Evolutionary conservation across 257 asterid genomes (phyloP), one percentile per base, ranked within the genome.

Genomic region (Plantago ovata): DNA sequence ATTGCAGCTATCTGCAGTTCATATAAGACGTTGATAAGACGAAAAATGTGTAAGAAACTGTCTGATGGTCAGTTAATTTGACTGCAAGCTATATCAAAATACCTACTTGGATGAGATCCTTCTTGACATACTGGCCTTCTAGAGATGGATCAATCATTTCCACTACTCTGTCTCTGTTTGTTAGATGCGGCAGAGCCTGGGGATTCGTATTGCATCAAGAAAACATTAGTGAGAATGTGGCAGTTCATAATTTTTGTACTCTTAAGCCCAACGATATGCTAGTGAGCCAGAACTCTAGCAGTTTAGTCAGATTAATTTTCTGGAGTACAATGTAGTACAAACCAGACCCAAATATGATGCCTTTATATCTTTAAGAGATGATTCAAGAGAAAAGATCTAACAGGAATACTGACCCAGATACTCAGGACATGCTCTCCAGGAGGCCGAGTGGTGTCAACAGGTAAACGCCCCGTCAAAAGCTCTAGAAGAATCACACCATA

Each of bases 91-190:
- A 53, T 44, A 53, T 62, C 16, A 18, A 1, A 11, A 43, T 10
- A 22, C 60, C 61, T 62, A 88, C 96, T 82, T 88, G 96, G 63
- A 88, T 79, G n/a, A 88, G 79, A 56, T 85, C 94, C 66, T 88
- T 88, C 38, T 62, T 76, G 56, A 80, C 72, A 63, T 70, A 88
- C 33, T 77, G 83, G 19, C 85, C 86, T 51, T 79, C 54, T 15
- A 88, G 64, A 19, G 78, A 58, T 13, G 95, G 94, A 72, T 88
- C 96, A 13, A 85, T 79, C 95, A 85, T 88, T 76, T 85, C 86
- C 64, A 69, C 58, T 50, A 78, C 80, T 61, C 79, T 75, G 1
- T 88, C 96, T 65, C 95, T 77, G 63, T 83, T 85, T 40, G 95
- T 85, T 61, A 88, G 65, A 50, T 78, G 82, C 24, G 96, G 91